These are phyloP conservation scores for Cryptococcus sp. DNA, from an alignment of 1,284 basidiomycete genomes.

Conservation along the genomic window DNA sequence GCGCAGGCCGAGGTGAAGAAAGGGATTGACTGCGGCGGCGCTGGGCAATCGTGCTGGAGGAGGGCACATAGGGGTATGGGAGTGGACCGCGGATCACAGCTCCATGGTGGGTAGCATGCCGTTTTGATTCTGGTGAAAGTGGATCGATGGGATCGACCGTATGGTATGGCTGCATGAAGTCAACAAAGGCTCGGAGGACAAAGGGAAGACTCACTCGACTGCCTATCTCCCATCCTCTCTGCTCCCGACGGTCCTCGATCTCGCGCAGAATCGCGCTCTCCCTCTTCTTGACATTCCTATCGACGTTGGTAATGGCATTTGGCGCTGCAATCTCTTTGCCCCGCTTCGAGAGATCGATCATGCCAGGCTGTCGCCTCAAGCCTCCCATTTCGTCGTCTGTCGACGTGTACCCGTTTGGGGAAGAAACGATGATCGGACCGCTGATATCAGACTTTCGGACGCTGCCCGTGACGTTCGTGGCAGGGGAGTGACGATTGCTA, in stretches of 20 bases:
- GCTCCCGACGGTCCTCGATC: conserved; percentile 17
- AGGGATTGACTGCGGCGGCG: conserved; percentile 25
- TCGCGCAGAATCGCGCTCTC: conserved; percentile 15
- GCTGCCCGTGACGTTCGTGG: neutral
- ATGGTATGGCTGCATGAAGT: neutral
- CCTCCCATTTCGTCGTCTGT: conserved; percentile 11
- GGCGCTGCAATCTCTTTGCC: neutral
- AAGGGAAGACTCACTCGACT: conserved; percentile 6
- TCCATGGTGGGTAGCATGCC: neutral
- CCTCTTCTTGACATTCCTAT: neutral
- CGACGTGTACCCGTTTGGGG: conserved; percentile 1
- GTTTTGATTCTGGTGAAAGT: conserved; percentile 1
- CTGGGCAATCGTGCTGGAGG: conserved; percentile 8
- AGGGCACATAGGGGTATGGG: conserved; percentile 5
- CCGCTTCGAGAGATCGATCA: conserved; percentile 11
- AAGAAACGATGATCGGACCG: conserved; percentile 4
- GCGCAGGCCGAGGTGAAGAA: conserved; percentile 20
- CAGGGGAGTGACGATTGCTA: neutral
- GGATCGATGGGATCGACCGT: conserved; percentile 5
- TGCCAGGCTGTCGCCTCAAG: conserved; percentile 18
- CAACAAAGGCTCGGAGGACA: neutral
- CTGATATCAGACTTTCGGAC: conserved; percentile 13
- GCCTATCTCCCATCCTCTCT: conserved; percentile 14
- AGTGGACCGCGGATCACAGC: neutral
- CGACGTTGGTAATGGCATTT: too few relatives aligned